Conservation (phyloP, 2,329 filamentous ascomycete genomes). For the Chrysoporthe cubensis region DNA sequence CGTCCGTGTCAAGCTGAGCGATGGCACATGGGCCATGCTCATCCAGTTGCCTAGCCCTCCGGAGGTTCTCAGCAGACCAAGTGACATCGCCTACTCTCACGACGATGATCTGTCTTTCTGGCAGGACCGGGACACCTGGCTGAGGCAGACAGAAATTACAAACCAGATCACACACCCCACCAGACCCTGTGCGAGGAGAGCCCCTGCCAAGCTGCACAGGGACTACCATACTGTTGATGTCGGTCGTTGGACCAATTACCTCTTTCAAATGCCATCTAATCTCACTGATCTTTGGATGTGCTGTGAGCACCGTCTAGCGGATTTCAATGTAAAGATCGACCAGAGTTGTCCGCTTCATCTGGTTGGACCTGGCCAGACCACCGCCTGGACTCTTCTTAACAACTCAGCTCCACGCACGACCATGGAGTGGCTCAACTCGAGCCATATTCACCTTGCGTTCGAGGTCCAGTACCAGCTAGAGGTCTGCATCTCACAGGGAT, state of each 20-base stretch:
- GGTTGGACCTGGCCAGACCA: constrained; percentile 15
- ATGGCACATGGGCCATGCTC: constrained; percentile 45
- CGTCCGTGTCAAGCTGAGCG: constrained; percentile 40
- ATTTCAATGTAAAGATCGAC: constrained; percentile 68
- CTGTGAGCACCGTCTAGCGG: constrained; percentile 61
- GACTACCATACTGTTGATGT: constrained; percentile 51
- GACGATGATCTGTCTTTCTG: constrained; percentile 40
- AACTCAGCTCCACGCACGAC: not conserved
- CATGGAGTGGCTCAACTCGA: constrained; percentile 38
- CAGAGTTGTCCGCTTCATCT: constrained; percentile 15
- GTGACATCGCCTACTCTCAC: constrained; percentile 40
- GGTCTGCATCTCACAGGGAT: constrained; percentile 82
- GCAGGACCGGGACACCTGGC: constrained; percentile 50
- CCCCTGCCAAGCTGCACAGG: constrained; percentile 46
- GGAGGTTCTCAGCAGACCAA: constrained; percentile 47
- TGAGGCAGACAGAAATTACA: constrained; percentile 51
- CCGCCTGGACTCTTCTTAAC: constrained; percentile 24
- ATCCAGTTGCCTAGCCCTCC: constrained; percentile 55
- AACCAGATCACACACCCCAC: constrained; percentile 34
- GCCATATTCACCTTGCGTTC: constrained; percentile 61
- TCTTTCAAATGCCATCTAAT: constrained; percentile 45
- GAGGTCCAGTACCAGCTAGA: constrained; percentile 87
- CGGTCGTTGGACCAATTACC: constrained; percentile 61
- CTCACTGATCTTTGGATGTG: constrained; percentile 41
- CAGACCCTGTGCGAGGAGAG: constrained; percentile 35